Conservation (phyloP, 2,329 filamentous ascomycete genomes). For the Colletotrichum ledebouriae region DNA sequence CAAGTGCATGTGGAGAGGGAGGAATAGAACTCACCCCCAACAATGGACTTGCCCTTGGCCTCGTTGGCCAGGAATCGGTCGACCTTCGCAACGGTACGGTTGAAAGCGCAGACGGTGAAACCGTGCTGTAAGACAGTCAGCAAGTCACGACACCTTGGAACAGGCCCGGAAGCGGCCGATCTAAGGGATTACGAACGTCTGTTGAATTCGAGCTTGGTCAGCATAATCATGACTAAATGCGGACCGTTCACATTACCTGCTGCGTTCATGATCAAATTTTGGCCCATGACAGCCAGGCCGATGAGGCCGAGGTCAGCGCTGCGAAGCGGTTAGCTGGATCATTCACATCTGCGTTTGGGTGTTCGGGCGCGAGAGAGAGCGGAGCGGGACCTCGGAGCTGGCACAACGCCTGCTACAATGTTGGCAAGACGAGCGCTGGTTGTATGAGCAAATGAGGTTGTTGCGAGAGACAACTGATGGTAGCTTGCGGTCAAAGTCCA, state of each 20-base stretch:
- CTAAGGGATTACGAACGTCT: background rate
- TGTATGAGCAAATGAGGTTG: slow-evolving; percentile 34
- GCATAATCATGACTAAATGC: too few relatives aligned
- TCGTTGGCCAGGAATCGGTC: slow-evolving; percentile 93
- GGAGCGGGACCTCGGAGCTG: slow-evolving; percentile 56
- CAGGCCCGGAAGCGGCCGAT: background rate
- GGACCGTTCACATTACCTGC: slow-evolving; percentile 65
- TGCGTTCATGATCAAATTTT: slow-evolving; percentile 88
- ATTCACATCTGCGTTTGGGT: slow-evolving; percentile 43
- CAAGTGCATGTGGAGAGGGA: too few relatives aligned
- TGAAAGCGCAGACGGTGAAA: slow-evolving; percentile 98
- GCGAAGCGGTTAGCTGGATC: slow-evolving; percentile 66
- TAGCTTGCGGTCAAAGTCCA: slow-evolving; percentile 16
- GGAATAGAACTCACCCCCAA: slow-evolving; percentile 52
- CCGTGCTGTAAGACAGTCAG: slow-evolving; percentile 64
- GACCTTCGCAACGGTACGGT: slow-evolving; percentile 98
- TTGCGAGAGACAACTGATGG: slow-evolving; percentile 8
- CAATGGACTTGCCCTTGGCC: slow-evolving; percentile 94
- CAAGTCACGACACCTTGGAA: background rate
- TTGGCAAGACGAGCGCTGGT: slow-evolving; percentile 80
- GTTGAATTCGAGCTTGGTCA: too few relatives aligned
- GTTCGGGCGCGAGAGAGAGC: slow-evolving; percentile 43
- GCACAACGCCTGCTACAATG: slow-evolving; percentile 55
- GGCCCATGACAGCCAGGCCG: slow-evolving; percentile 86
- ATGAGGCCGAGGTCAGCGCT: slow-evolving; percentile 93